phyloP scores from a whole-genome alignment of 2,329 filamentous ascomycete species.

The Dryadomyces quercivorus region DNA sequence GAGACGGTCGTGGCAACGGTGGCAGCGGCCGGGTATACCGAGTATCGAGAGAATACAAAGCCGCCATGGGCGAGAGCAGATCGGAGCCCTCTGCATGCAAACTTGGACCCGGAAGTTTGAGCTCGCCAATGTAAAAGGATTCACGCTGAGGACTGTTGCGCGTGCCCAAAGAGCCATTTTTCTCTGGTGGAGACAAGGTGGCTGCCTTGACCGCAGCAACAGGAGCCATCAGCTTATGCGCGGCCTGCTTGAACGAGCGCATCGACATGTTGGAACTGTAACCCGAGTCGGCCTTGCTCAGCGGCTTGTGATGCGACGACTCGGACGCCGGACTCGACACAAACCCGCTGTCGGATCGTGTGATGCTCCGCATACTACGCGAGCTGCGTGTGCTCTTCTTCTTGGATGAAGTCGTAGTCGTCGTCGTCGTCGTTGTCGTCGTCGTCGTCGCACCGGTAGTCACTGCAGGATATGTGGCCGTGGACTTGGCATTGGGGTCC shows the following conservation, averaged over 20 bases:
- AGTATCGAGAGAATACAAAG: not conserved
- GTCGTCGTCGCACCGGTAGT: too few species aligned
- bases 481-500: slow-evolving; percentile 30
- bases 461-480: slow-evolving; percentile 9
- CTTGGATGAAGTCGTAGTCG: not conserved
- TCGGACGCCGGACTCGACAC: slow-evolving; percentile 32
- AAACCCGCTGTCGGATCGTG: slow-evolving; percentile 36
- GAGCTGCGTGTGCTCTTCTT: slow-evolving; percentile 3
- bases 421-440: too few species aligned
- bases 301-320: slow-evolving; percentile 26
- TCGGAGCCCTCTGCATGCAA: not conserved
- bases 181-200: slow-evolving; percentile 3
- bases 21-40: not conserved
- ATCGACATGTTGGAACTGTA: slow-evolving; percentile 50
- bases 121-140: slow-evolving; percentile 10
- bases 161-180: not conserved
- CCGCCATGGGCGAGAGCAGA: not conserved
- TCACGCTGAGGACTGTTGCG: not conserved
- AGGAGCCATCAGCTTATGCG: slow-evolving; percentile 17
- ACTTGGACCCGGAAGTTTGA: slow-evolving; percentile 7
- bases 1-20: not conserved
- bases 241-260: slow-evolving; percentile 32
- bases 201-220: slow-evolving; percentile 14
- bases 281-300: slow-evolving; percentile 48
- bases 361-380: slow-evolving; percentile 15